These are phyloP conservation scores for Yamadazyma sp. DNA, from an alignment of 805 yeast genomes.

Conservation along the genomic window DNA sequence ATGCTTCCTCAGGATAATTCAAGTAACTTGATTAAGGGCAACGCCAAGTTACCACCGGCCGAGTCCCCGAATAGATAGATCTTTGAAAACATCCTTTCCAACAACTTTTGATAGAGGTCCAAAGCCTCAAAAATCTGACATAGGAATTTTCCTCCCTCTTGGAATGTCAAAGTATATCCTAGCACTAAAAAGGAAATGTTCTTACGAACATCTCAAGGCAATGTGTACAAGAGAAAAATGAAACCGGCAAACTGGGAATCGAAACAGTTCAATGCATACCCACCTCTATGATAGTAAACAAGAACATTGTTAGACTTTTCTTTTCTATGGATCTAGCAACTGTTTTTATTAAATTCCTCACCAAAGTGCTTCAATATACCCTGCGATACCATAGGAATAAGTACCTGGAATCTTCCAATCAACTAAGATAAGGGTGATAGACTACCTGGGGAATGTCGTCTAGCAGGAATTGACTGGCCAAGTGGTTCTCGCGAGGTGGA, in stretches of 20 bases:
- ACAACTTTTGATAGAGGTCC: constrained; percentile 24
- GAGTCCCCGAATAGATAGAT: constrained; percentile 42
- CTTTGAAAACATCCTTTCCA: constrained; percentile 24
- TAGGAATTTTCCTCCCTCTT: constrained; percentile 32
- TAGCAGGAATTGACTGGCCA: constrained; percentile 24
- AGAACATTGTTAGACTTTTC: constrained; percentile 20
- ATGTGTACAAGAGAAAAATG: constrained; percentile 27
- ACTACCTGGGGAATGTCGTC: constrained; percentile 22
- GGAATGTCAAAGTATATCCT: constrained; percentile 32
- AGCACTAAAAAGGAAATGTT: constrained; percentile 27
- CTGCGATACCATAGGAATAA: constrained; percentile 12
- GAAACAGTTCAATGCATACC: constrained; percentile 26
- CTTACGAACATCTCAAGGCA: constrained; percentile 19
- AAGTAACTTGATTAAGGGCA: constrained; percentile 21
- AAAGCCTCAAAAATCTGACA: constrained; percentile 31
- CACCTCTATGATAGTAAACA: constrained; percentile 42
- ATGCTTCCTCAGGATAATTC: constrained; percentile 33
- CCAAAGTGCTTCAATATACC: constrained; percentile 17
- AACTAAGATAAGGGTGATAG: constrained; percentile 23
- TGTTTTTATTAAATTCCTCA: constrained; percentile 23
- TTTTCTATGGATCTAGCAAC: constrained; percentile 36
- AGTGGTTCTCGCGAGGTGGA: constrained; percentile 26
- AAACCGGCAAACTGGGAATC: constrained; percentile 32
- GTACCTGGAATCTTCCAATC: constrained; percentile 14
- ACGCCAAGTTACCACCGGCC: constrained; percentile 42